Base-by-base conservation (phyloP, 2,329 filamentous ascomycete genomes). In the Dactylella cylindrospora region DNA sequence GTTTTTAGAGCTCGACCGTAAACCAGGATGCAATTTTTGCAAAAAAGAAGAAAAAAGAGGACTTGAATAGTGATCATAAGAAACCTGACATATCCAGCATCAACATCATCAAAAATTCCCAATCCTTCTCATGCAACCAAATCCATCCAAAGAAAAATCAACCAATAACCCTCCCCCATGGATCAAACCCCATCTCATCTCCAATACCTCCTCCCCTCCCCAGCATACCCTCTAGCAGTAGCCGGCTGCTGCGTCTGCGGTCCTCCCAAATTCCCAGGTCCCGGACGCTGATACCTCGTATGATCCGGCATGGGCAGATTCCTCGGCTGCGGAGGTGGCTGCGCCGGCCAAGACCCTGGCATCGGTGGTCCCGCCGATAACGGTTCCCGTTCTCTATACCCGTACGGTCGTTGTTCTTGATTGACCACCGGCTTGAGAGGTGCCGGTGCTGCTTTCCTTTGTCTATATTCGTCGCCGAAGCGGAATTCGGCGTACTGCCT, bases 261-360 rank as follows among this genome's bases (percentile, higher is more conserved):
- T 12, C 52, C 52, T 20, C 44, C 44, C 5, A 57, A 31, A 13
- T 41, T 46, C n/a, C 41, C 25, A 7, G 46, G 33, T 17, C 41
- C 47, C 3, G 41, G 28, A 17, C 55, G 33, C 35, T 53, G 47
- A 33, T 39, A 52, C 33, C 33, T 38, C 10, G 32, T 51, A 40
- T 61, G 40, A 31, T 47, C 55, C 12, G 55, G 54, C 46, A 61
- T 52, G 3, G 19, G 22, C 26, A 54, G 4, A 17, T 41, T 43
- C 33, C 47, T 41, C 41, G 47, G 35, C 15, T 36, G 23, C 10
- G 41, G 35, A 22, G n/a, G 44, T 17, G 19, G 46, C 25, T 29
- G 23, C 32, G 41, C 29, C 9, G 59, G 59, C 59, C 59, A 64
- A 20, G 50, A 35, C n/a, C 59, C 59, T 9, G 59, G 59, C 59